Evolutionary conservation across 2,329 filamentous ascomycete species (phyloP).

Genomic region (Penicillium sp.): DNA sequence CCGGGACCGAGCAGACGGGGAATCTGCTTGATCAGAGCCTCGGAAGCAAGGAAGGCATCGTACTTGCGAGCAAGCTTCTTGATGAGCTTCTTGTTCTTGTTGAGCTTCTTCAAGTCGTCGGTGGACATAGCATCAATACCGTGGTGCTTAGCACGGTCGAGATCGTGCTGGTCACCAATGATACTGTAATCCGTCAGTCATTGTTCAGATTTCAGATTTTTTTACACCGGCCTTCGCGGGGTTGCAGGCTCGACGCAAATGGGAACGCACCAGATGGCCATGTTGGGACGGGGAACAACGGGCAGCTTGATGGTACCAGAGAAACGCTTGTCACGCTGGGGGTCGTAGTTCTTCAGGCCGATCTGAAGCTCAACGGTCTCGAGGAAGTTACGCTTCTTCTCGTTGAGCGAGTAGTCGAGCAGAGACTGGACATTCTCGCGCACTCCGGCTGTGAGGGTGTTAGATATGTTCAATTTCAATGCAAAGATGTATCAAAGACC

Average conservation of each 20-base stretch:
- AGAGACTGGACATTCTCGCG: constrained; percentile 91
- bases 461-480: constrained; percentile 9
- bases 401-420: constrained; percentile 90
- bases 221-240: background rate
- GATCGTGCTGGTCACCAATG: constrained; percentile 94
- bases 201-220: background rate
- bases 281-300: constrained; percentile 84
- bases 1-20: constrained; percentile 98
- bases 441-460: constrained; percentile 71
- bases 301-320: constrained; percentile 97
- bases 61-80: constrained; percentile 99
- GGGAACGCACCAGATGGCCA: constrained; percentile 71
- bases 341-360: constrained; percentile 98
- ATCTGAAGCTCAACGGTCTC: constrained; percentile 84
- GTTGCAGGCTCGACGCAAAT: constrained; percentile 1
- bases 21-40: constrained; percentile 98
- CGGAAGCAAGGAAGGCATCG: constrained; percentile 98
- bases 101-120: constrained; percentile 99
- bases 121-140: constrained; percentile 97
- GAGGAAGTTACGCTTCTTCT: constrained; percentile 98
- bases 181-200: constrained; percentile 55
- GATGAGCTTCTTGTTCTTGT: constrained; percentile 99
- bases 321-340: constrained; percentile 99
- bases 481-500: background rate
- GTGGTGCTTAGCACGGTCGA: constrained; percentile 99